Conservation (phyloP, 768 basidiomycete species). For the Amylocystis lapponica region DNA sequence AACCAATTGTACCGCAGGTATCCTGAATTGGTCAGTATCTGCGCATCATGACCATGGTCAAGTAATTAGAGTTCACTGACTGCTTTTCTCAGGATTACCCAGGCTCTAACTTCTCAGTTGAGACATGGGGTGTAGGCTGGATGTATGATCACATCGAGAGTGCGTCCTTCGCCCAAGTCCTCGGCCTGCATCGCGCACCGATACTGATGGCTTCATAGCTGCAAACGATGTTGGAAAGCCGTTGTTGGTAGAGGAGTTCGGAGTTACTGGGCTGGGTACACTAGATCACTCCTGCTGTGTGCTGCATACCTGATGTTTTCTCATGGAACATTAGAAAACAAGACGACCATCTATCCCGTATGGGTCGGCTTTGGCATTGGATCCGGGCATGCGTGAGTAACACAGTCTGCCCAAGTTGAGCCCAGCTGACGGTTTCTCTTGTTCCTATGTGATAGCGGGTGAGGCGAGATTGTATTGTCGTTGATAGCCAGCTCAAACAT, state of each 20-base stretch:
- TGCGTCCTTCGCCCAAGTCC: slow-evolving; percentile 12
- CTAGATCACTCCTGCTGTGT: too few species aligned
- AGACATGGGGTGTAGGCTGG: slow-evolving; percentile 28
- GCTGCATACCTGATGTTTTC: neutral
- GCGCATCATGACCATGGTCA: neutral
- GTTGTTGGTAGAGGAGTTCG: slow-evolving; percentile 28
- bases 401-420: too few species aligned
- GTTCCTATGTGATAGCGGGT: slow-evolving; percentile 13
- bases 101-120: slow-evolving; percentile 41
- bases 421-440: neutral
- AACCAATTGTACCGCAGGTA: slow-evolving; percentile 16
- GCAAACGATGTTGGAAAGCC: slow-evolving; percentile 36
- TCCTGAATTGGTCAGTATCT: slow-evolving; percentile 21
- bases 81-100: slow-evolving; percentile 33
- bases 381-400: slow-evolving; percentile 43
- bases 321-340: slow-evolving; percentile 33
- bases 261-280: slow-evolving; percentile 34
- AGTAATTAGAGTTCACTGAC: neutral
- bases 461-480: too few species aligned
- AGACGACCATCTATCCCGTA: slow-evolving; percentile 41
- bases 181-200: neutral
- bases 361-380: slow-evolving; percentile 47
- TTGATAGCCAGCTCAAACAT: neutral
- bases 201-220: slow-evolving; percentile 24
- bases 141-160: slow-evolving; percentile 28